phyloP scores from a whole-genome alignment of 192 early-diverging fungal genomes.

The Coemansia sp. region DNA sequence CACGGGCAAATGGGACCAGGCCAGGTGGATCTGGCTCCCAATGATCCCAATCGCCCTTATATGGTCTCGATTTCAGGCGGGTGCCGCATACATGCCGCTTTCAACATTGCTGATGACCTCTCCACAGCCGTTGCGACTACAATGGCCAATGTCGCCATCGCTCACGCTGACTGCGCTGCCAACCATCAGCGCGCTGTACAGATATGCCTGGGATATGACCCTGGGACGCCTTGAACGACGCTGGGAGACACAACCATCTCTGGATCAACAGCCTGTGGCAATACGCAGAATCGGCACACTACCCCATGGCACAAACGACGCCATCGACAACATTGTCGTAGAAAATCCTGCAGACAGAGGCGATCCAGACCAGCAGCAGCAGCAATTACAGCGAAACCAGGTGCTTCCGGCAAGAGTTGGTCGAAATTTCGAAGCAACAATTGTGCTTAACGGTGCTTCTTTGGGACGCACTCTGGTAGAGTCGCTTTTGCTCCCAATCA shows the following conservation, averaged over 20 bases:
- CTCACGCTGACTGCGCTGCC: slow-evolving; percentile 64
- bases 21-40: slow-evolving; percentile 61
- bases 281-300: slow-evolving; percentile 19
- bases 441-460: slow-evolving; percentile 57
- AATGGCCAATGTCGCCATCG: slow-evolving; percentile 64
- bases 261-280: slow-evolving; percentile 25
- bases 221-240: slow-evolving; percentile 58
- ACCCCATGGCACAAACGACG: slow-evolving; percentile 1
- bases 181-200: slow-evolving; percentile 61
- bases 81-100: slow-evolving; percentile 63
- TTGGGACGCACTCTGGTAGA: slow-evolving; percentile 64
- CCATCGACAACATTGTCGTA: background rate
- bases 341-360: slow-evolving; percentile 14
- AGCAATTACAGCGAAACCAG: slow-evolving; percentile 1
- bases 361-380: slow-evolving; percentile 10
- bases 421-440: slow-evolving; percentile 55
- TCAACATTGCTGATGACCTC: slow-evolving; percentile 61
- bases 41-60: slow-evolving; percentile 65
- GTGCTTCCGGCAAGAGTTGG: slow-evolving; percentile 8
- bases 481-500: slow-evolving; percentile 65
- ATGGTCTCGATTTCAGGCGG: slow-evolving; percentile 59
- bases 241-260: slow-evolving; percentile 56
- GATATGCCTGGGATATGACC: slow-evolving; percentile 57
- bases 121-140: slow-evolving; percentile 57
- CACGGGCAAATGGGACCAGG: slow-evolving; percentile 61